Conservation (phyloP, 2,329 filamentous ascomycete species). For the Talaromyces sp. region DNA sequence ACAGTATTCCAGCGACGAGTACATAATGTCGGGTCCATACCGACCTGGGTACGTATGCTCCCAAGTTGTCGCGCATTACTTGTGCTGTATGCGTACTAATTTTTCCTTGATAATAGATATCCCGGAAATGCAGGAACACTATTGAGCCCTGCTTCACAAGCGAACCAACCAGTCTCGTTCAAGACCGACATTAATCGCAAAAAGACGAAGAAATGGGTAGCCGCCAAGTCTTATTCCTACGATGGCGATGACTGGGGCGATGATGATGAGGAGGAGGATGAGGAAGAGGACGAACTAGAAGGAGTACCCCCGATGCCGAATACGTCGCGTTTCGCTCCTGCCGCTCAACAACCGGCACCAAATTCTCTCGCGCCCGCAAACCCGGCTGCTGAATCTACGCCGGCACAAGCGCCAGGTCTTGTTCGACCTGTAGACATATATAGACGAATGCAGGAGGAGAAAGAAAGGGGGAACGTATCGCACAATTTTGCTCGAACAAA, state of each 20-base stretch:
- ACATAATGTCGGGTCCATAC: slow-evolving; percentile 17
- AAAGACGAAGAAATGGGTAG: slow-evolving; percentile 93
- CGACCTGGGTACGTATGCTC: slow-evolving; percentile 15
- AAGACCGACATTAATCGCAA: slow-evolving; percentile 82
- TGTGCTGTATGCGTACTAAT: neutral
- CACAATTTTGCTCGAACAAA: neutral
- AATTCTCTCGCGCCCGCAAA: neutral
- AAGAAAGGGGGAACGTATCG: slow-evolving; percentile 46
- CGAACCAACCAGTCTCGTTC: slow-evolving; percentile 57
- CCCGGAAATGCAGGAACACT: slow-evolving; percentile 23
- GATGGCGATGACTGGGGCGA: slow-evolving; percentile 93
- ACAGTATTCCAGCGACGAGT: neutral
- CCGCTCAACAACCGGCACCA: neutral
- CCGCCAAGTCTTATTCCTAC: slow-evolving; percentile 81
- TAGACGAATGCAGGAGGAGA: slow-evolving; percentile 66
- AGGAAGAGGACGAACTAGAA: slow-evolving; percentile 36
- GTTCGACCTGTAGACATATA: slow-evolving; percentile 76
- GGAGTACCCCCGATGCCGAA: slow-evolving; percentile 22
- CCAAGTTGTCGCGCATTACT: slow-evolving; percentile 1
- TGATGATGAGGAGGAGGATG: slow-evolving; percentile 54
- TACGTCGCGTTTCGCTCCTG: slow-evolving; percentile 27
- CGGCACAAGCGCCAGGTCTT: slow-evolving; percentile 58
- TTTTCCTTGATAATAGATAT: slow-evolving; percentile 8
- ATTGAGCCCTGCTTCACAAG: slow-evolving; percentile 26
- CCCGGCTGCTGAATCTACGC: slow-evolving; percentile 18